These are phyloP conservation scores for Colletotrichum orchidophilum DNA, from an alignment of 2,329 filamentous ascomycete genomes.

Conservation along the genomic window DNA sequence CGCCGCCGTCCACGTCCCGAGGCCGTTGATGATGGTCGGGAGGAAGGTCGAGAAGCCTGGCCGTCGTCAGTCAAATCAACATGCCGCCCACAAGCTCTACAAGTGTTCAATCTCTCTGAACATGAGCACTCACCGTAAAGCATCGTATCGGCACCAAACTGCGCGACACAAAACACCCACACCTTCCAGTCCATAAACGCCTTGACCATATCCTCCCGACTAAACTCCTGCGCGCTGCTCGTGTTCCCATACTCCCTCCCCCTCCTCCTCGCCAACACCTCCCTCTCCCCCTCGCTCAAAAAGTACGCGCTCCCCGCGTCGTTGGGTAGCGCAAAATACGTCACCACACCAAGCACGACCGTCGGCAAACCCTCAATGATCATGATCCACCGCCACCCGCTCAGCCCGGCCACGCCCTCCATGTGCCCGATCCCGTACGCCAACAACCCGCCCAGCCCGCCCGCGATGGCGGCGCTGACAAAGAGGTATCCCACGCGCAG, in stretches of 20 bases:
- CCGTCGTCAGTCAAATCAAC: background rate
- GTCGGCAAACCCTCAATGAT: slow-evolving; percentile 61
- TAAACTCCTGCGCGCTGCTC: slow-evolving; percentile 55
- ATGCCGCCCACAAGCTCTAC: background rate
- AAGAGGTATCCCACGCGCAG: slow-evolving; percentile 79
- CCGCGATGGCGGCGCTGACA: slow-evolving; percentile 74
- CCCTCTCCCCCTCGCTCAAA: slow-evolving; percentile 42
- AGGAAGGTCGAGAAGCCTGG: slow-evolving; percentile 68
- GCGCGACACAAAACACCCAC: slow-evolving; percentile 73
- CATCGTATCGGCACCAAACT: slow-evolving; percentile 81
- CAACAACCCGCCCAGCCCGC: slow-evolving; percentile 76
- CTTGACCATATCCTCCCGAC: slow-evolving; percentile 69
- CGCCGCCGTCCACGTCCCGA: slow-evolving; percentile 60
- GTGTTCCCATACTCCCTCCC: slow-evolving; percentile 58
- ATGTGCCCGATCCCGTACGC: slow-evolving; percentile 80
- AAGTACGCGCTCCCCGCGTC: slow-evolving; percentile 49
- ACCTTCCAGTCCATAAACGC: slow-evolving; percentile 81
- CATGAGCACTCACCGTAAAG: slow-evolving; percentile 63
- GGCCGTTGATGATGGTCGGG: slow-evolving; percentile 70
- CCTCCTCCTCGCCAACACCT: slow-evolving; percentile 42
- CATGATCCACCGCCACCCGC: slow-evolving; percentile 80
- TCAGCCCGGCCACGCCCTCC: slow-evolving; percentile 70
- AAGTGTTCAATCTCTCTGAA: too few relatives aligned
- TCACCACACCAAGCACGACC: slow-evolving; percentile 59
- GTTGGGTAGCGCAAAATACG: slow-evolving; percentile 65